Evolutionary conservation across 768 basidiomycete species (phyloP), one percentile per base, ranked within the genome.

Genomic region (Russula abietina): DNA sequence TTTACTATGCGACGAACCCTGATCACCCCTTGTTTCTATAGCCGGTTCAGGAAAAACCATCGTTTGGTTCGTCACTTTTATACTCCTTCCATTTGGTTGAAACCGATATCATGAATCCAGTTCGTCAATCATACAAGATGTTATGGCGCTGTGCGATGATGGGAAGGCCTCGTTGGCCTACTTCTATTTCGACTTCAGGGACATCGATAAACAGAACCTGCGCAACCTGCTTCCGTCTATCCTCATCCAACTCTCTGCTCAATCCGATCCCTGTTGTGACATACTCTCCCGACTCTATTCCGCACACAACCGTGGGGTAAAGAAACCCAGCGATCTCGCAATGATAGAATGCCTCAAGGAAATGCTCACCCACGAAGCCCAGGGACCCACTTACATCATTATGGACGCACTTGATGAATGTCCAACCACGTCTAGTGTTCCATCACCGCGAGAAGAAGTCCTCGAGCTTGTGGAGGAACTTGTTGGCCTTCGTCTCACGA

Each of bases 151-250:
- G 19, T 17, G 49, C 22, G 43, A 50, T 8, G 41, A 30, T 36
- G 55, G 61, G 41, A 36, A 12, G 17, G 61, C 41, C 14, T 41
- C 22, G 2, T 3, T 62, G 5, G 55, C 55, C 6, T 62, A 52
- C 36, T 62, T 57, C 1, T 57, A 52, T 33, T 62, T 57, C 12
- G 50, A 57, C 14, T 52, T 62, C 26, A 50, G 43, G 8, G 61
- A 57, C 10, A 30, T 39, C 16, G 30, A 52, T 28, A 62, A 62
- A 5, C 55, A 56, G 32, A 56, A 45, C 1, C 55, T 56, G 1
- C 6, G 9, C 2, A 45, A 56, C 17, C n/a, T 2, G 45, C 2
- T 39, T 56, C 1, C 41, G 30, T 56, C 55, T 1, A 41, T 45
- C 28, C 28, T 30, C 28, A 5, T 5, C 28, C 28, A 30, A 5